phyloP scores from a whole-genome alignment of 345 rosid genomes.

The Gossypium sturtianum region DNA sequence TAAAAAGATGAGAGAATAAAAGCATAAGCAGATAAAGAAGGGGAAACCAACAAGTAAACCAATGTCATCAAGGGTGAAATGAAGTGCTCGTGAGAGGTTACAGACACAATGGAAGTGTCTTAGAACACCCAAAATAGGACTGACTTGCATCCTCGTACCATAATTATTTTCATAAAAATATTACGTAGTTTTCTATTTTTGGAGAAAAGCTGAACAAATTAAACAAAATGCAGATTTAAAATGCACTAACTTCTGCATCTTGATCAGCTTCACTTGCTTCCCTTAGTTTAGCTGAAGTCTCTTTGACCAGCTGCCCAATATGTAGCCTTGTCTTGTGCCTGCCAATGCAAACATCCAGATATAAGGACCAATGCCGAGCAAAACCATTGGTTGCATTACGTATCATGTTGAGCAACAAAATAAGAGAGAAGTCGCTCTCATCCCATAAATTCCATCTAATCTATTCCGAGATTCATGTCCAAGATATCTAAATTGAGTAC shows the following conservation, averaged over 20 bases:
- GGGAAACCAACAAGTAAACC: background rate
- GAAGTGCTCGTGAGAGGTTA: background rate
- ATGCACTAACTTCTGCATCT: constrained; percentile 42
- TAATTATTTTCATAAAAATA: background rate
- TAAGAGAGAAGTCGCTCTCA: background rate
- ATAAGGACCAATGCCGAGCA: constrained; percentile 3
- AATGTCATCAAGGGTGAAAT: background rate
- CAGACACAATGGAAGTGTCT: background rate
- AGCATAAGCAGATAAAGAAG: background rate
- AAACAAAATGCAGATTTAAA: constrained; percentile 7
- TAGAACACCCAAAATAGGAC: background rate
- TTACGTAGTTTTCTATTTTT: background rate
- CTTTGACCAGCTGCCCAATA: constrained; percentile 55
- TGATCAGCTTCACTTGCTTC: constrained; percentile 65
- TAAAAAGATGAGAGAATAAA: background rate
- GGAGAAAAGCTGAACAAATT: background rate
- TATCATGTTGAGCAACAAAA: background rate
- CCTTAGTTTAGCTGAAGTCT: constrained; percentile 61
- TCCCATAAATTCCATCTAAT: background rate
- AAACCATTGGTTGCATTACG: background rate
- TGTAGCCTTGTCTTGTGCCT: constrained; percentile 61
- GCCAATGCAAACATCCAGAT: constrained; percentile 12
- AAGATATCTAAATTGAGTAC: background rate
- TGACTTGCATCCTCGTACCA: background rate
- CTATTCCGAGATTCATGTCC: background rate